Conservation (phyloP, 805 yeast species). For the Cyberlindnera misumaiensis region DNA sequence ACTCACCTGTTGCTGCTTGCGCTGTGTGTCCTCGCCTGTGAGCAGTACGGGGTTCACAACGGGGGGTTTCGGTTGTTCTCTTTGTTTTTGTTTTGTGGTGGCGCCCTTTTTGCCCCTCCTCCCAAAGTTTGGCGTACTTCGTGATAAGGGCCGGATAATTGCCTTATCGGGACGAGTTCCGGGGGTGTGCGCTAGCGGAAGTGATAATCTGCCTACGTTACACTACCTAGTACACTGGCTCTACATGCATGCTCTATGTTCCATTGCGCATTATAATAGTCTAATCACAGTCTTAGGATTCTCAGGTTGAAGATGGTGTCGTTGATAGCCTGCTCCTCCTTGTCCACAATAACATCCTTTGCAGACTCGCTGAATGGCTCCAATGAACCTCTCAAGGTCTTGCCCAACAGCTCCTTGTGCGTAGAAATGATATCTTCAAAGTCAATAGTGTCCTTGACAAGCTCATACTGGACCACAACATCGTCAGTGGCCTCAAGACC, state of each 20-base stretch:
- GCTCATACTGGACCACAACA: constrained; percentile 74
- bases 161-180: not conserved
- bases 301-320: constrained; percentile 76
- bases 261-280: too few relatives aligned
- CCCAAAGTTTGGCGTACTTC: not conserved
- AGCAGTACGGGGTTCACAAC: too few relatives aligned
- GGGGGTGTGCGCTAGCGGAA: not conserved
- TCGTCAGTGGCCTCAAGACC: constrained; percentile 95
- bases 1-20: too few relatives aligned
- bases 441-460: constrained; percentile 55
- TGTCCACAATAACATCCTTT: constrained; percentile 57
- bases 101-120: constrained; percentile 2
- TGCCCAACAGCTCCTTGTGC: constrained; percentile 64
- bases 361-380: constrained; percentile 37
- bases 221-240: too few relatives aligned
- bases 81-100: constrained; percentile 4
- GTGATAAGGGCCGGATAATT: not conserved
- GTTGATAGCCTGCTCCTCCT: constrained; percentile 76
- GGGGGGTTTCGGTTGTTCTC: not conserved
- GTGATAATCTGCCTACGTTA: too few relatives aligned
- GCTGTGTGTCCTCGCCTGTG: too few relatives aligned
- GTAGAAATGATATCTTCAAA: constrained; percentile 53
- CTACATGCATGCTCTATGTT: too few relatives aligned
- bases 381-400: constrained; percentile 61
- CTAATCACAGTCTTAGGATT: constrained; percentile 48